phyloP scores from a whole-genome alignment of 306 rosid genomes.

The Quercus aquifolioides region DNA sequence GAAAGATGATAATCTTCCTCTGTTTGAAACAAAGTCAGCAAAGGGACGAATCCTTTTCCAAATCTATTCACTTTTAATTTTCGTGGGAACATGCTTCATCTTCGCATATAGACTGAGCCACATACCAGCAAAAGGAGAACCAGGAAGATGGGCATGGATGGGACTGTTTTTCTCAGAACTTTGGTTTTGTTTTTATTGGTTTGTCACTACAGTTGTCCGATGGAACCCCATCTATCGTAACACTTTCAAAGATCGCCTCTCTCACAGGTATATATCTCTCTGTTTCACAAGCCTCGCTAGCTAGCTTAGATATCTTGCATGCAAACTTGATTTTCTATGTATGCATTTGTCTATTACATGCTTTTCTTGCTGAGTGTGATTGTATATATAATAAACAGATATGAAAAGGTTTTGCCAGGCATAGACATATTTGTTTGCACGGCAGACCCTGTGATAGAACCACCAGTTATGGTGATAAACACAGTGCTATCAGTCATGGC shows the following conservation, averaged over 20 bases:
- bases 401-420: background rate
- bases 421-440: background rate
- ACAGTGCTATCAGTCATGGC: background rate
- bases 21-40: background rate
- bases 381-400: background rate
- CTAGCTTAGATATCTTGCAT: no score
- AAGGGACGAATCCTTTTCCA: conserved; percentile 39
- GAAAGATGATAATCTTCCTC: background rate
- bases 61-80: conserved; percentile 39
- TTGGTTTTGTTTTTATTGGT: conserved; percentile 6
- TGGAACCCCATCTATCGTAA: background rate
- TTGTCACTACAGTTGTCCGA: background rate
- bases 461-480: background rate
- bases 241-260: conserved; percentile 8
- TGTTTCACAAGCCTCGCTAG: background rate
- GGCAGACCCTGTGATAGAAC: background rate
- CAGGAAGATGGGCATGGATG: background rate
- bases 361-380: background rate
- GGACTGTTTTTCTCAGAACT: conserved; percentile 8
- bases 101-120: conserved; percentile 27
- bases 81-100: conserved; percentile 51
- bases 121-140: background rate
- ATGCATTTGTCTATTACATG: no score
- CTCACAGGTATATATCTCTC: background rate
- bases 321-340: no score